Evolutionary conservation across 371 early-diverging fungal species (phyloP).

Genomic region (Mucor saturninus): DNA sequence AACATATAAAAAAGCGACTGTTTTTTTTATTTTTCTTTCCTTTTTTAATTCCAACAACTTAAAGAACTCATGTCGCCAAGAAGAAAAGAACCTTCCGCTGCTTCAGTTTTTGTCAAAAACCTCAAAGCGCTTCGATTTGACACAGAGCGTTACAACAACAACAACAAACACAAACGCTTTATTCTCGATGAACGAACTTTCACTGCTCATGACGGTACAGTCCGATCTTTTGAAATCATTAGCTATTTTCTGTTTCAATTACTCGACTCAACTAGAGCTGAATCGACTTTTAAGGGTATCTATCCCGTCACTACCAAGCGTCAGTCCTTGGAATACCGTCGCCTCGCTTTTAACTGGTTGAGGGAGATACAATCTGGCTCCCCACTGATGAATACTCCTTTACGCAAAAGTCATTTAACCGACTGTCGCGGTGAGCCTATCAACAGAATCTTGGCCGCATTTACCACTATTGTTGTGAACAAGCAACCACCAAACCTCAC

Average conservation of each 20-base stretch:
- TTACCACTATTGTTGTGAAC: not conserved
- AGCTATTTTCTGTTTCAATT: not conserved
- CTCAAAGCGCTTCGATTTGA: not conserved
- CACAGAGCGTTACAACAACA: not conserved
- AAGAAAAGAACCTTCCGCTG: not conserved
- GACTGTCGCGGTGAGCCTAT: not conserved
- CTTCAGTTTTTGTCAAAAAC: not conserved
- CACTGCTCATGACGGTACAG: not conserved
- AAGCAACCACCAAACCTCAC: too few relatives aligned
- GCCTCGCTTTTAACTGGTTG: not conserved
- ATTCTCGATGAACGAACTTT: not conserved
- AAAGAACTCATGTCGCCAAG: not conserved
- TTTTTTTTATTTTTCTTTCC: too few relatives aligned
- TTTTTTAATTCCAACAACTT: not conserved
- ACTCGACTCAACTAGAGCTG: not conserved
- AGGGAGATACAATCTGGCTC: not conserved
- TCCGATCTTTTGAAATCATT: not conserved
- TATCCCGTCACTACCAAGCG: not conserved
- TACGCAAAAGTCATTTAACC: constrained; percentile 1
- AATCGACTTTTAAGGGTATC: not conserved
- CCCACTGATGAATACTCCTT: not conserved
- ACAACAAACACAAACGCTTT: not conserved
- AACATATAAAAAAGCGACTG: too few relatives aligned
- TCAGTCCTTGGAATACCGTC: not conserved
- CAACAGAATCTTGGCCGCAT: not conserved